Evolutionary conservation across 352 stramenopile species (phyloP).

Genomic region (Globisporangium spiculum): DNA sequence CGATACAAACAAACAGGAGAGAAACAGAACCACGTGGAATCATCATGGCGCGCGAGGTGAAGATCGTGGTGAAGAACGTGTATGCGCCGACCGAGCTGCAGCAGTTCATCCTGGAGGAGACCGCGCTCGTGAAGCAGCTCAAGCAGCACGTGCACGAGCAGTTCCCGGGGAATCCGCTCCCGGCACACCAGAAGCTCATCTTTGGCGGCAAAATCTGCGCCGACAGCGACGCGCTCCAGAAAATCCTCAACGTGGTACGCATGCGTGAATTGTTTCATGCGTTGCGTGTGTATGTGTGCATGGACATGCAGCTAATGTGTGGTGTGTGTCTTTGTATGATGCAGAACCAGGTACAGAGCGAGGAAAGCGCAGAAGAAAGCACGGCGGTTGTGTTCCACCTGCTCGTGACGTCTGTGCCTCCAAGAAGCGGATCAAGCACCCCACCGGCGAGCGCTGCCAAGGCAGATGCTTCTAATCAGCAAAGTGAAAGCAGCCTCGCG

Average conservation of each 20-base stretch:
- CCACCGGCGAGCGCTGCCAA: slow-evolving; percentile 4
- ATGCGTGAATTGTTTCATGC: too few relatives aligned
- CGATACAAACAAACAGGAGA: background rate
- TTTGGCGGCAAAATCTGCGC: slow-evolving; percentile 86
- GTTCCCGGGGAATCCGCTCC: slow-evolving; percentile 43
- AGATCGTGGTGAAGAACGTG: slow-evolving; percentile 80
- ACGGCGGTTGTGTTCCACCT: slow-evolving; percentile 74
- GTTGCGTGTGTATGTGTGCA: background rate
- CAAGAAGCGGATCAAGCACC: slow-evolving; percentile 21
- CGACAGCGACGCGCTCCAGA: slow-evolving; percentile 47
- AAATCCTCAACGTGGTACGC: slow-evolving; percentile 23
- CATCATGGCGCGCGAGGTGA: slow-evolving; percentile 32
- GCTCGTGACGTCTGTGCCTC: slow-evolving; percentile 41
- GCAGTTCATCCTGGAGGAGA: slow-evolving; percentile 36
- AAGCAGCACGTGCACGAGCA: slow-evolving; percentile 53
- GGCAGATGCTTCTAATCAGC: background rate
- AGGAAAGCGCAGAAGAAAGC: slow-evolving; percentile 24
- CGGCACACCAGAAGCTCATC: slow-evolving; percentile 76
- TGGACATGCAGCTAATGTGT: background rate
- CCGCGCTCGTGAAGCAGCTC: slow-evolving; percentile 46
- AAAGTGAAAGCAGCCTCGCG: too few relatives aligned
- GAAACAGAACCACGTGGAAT: slow-evolving; percentile 2
- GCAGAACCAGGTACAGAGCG: slow-evolving; percentile 34
- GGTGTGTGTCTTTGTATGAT: background rate
- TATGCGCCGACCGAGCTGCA: slow-evolving; percentile 59